Evolutionary conservation across 139 green algal genomes (phyloP).

Genomic region (Desmodesmus armatus): DNA sequence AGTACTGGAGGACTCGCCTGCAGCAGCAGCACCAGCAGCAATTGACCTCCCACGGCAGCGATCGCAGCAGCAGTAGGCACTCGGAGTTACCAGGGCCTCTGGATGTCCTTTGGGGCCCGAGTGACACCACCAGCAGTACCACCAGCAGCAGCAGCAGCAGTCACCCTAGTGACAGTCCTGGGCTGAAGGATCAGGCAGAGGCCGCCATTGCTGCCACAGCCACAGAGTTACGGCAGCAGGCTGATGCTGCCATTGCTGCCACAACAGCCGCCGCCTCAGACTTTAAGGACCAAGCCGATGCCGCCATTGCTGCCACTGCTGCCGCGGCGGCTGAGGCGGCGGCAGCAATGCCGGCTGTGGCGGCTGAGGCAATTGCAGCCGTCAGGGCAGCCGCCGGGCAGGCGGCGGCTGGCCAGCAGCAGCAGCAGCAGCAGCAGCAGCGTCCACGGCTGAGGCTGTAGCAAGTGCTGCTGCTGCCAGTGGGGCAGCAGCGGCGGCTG

Average conservation of each 20-base stretch:
- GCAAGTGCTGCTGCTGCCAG: slow-evolving; percentile 8
- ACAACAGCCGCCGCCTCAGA: not conserved
- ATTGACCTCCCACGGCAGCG: too few species aligned
- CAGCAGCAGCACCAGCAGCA: slow-evolving; percentile 6
- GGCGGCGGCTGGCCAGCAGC: slow-evolving; percentile 6
- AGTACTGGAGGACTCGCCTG: not conserved
- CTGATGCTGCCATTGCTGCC: too few species aligned
- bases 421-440: not conserved
- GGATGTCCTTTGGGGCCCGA: too few species aligned
- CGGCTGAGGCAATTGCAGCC: not conserved
- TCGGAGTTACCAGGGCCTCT: too few species aligned
- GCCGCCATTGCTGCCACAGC: too few species aligned
- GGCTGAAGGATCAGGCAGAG: too few species aligned
- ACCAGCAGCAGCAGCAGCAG: too few species aligned
- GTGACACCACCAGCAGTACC: too few species aligned
- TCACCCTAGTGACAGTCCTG: too few species aligned
- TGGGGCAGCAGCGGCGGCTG: not conserved
- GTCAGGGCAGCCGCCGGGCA: not conserved
- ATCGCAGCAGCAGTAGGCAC: too few species aligned
- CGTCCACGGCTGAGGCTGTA: too few species aligned
- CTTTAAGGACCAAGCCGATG: not conserved
- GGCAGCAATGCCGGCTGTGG: not conserved
- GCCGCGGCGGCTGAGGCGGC: not conserved
- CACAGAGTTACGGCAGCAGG: too few species aligned
- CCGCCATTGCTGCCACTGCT: not conserved